Percentiles rank a stretch among this genome's conserved stretches.
These are phyloP conservation scores for Leccinum variicolor DNA, from an alignment of 768 basidiomycete genomes.

Conservation along the genomic window DNA sequence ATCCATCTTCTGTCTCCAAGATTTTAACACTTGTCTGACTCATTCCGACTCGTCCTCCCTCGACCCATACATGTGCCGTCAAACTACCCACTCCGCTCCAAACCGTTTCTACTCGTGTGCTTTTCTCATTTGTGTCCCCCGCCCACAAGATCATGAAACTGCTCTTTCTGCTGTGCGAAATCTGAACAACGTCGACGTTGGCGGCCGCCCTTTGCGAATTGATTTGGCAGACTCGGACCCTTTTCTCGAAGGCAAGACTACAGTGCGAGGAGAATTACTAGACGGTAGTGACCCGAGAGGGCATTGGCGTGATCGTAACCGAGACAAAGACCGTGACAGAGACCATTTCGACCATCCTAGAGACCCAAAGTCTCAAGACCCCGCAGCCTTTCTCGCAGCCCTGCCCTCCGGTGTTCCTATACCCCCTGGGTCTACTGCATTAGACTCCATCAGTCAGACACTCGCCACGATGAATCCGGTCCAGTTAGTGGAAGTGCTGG, in stretches of 20 bases:
- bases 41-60: slow-evolving; percentile 23
- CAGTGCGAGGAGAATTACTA: slow-evolving; percentile 76
- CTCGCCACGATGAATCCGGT: slow-evolving; percentile 79
- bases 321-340: slow-evolving; percentile 48
- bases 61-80: slow-evolving; percentile 2
- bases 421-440: slow-evolving; percentile 62
- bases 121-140: slow-evolving; percentile 6
- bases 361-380: slow-evolving; percentile 37
- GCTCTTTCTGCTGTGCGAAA: slow-evolving; percentile 95
- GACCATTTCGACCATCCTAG: slow-evolving; percentile 32
- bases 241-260: slow-evolving; percentile 87
- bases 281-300: slow-evolving; percentile 51
- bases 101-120: slow-evolving; percentile 11
- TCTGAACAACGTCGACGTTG: slow-evolving; percentile 88
- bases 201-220: slow-evolving; percentile 89
- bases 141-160: slow-evolving; percentile 84
- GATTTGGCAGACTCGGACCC: slow-evolving; percentile 94
- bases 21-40: slow-evolving; percentile 36
- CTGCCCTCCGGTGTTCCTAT: slow-evolving; percentile 78
- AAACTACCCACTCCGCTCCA: slow-evolving; percentile 2
- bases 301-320: slow-evolving; percentile 45
- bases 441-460: slow-evolving; percentile 83
- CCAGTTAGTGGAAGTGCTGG: slow-evolving; percentile 89
- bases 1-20: slow-evolving; percentile 27
- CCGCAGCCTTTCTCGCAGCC: slow-evolving; percentile 54